Base-by-base conservation (phyloP, 2,329 filamentous ascomycete genomes). In the Trichoderma gracile region DNA sequence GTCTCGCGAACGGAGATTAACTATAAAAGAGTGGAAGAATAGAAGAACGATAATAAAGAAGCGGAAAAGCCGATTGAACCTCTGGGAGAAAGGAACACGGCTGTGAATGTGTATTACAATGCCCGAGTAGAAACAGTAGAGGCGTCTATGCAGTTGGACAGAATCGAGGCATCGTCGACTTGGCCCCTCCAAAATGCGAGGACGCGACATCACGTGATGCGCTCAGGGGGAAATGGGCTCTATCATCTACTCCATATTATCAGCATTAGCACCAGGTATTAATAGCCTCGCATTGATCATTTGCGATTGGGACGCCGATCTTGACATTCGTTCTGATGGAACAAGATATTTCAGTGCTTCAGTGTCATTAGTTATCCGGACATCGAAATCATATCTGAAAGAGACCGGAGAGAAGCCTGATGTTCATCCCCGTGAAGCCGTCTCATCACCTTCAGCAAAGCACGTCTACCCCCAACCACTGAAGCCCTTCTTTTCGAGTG, bases 21-120 rank as follows among this genome's bases (percentile, higher is more conserved):
- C 27, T n/a, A 45, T 46, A 59, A 59, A n/a, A 14, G 56, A 59
- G 45, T 40, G 56, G n/a, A 59, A 59, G 56, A 59, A 59, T 2
- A 15, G 53, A 56, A 49, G 17, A 38, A 58, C 4, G 33, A 33
- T 21, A n/a, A 21, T 38, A 15, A 40, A 40, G 45, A n/a, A 59
- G 55, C 10, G 33, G n/a, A 40, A 49, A 47, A 30, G 33, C 50
- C 56, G 40, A 59, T 49, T 59, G 56, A 38, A 59, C 27, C n/a
- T 9, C 1, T 15, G 19, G 23, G 25, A 40, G 47, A 33, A 8
- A 46, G 27, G 30, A 49, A 59, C 8, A 59, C 45, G 21, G 23
- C 46, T 42, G 49, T 58, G 30, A 47, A 58, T 58, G 14, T 47
- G 55, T 49, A 59, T 59, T 59, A 59, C 49, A 47, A 47, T 25